phyloP scores from a whole-genome alignment of 345 rosid genomes.

The Hibiscus syriacus region DNA sequence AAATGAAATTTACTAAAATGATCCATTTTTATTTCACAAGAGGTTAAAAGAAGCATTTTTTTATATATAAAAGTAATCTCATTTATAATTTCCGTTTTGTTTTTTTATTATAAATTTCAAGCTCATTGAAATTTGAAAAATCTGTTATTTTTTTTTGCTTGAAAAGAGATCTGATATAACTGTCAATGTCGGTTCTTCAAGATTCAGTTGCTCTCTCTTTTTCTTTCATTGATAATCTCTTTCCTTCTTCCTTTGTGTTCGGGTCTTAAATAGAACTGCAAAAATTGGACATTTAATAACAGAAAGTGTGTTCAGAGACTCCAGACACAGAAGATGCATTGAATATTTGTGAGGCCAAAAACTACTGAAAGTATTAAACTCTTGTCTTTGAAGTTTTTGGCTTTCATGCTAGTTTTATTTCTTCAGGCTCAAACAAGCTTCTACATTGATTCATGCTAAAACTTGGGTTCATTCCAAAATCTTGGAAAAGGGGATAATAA shows the following conservation, averaged over 20 bases:
- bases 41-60: neutral
- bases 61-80: neutral
- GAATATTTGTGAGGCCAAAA: neutral
- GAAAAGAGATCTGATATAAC: constrained; percentile 8
- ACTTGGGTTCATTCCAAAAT: neutral
- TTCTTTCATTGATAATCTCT: neutral
- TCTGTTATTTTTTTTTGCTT: neutral
- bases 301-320: neutral
- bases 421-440: constrained; percentile 3
- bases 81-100: too few species aligned
- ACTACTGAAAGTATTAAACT: neutral
- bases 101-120: neutral
- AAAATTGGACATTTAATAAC: neutral
- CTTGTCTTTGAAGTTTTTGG: constrained; percentile 1
- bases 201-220: neutral
- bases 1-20: neutral
- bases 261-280: neutral
- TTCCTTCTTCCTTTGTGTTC: neutral
- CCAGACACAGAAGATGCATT: neutral
- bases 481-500: neutral
- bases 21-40: neutral
- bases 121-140: neutral
- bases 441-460: constrained; percentile 10
- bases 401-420: neutral
- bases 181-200: constrained; percentile 2